Evolutionary conservation across 441 rosid species (phyloP).

Genomic region (Gossypium lobatum): DNA sequence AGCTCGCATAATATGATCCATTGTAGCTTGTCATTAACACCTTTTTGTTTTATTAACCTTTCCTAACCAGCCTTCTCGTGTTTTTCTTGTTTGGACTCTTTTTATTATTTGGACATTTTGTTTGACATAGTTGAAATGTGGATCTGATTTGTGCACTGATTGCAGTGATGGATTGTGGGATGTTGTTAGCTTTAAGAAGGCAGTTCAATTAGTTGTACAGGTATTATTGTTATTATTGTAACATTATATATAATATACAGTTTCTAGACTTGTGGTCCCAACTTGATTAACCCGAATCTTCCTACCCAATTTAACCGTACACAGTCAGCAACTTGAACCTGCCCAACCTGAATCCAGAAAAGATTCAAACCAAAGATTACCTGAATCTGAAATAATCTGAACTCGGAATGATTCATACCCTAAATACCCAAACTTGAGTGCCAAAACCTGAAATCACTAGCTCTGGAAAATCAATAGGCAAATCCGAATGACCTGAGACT

Average conservation of each 20-base stretch:
- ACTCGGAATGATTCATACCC: background rate
- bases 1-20: background rate
- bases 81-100: background rate
- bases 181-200: slow-evolving; percentile 67
- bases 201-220: slow-evolving; percentile 66
- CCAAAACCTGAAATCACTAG: background rate
- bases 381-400: background rate
- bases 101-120: background rate
- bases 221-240: slow-evolving; percentile 28
- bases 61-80: background rate
- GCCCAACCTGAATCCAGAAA: background rate
- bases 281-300: background rate
- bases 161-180: slow-evolving; percentile 98
- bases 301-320: background rate
- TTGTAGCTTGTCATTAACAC: background rate
- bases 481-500: background rate
- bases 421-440: background rate
- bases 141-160: slow-evolving; percentile 14
- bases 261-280: background rate
- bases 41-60: background rate
- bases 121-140: slow-evolving; percentile 7
- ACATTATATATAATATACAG: background rate
- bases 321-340: background rate
- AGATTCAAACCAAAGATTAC: too few relatives aligned
- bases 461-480: background rate